Conservation (phyloP, 768 basidiomycete genomes). For the Macrolepiota dolichaula region DNA sequence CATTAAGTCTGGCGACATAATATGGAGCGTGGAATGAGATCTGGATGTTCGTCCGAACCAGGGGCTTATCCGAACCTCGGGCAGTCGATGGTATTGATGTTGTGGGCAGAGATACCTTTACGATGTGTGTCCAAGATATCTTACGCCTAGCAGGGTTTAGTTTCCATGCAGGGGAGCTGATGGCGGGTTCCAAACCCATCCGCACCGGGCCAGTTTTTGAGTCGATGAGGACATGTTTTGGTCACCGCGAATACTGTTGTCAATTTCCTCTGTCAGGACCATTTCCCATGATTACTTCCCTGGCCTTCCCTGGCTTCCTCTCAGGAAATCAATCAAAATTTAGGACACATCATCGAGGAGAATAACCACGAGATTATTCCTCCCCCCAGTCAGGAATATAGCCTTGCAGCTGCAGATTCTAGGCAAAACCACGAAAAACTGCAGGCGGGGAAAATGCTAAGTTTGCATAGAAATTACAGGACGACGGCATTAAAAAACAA, state of each 20-base stretch:
- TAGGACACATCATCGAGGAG: too few relatives aligned
- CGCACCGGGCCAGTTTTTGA: background rate
- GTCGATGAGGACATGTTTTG: background rate
- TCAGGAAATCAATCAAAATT: too few relatives aligned
- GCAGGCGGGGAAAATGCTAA: constrained; percentile 26
- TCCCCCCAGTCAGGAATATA: constrained; percentile 32
- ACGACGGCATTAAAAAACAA: too few relatives aligned
- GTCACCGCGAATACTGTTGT: constrained; percentile 1
- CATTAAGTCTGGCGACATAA: too few relatives aligned
- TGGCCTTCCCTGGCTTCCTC: too few relatives aligned
- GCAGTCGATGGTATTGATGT: constrained; percentile 34
- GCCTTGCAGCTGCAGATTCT: constrained; percentile 19
- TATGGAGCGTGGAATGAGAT: too few relatives aligned
- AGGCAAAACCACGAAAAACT: constrained; percentile 24
- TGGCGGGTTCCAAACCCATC: background rate
- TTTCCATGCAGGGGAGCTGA: too few relatives aligned
- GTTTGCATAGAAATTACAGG: constrained; percentile 25
- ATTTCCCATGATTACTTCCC: too few relatives aligned
- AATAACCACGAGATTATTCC: constrained; percentile 30
- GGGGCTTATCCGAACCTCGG: too few relatives aligned
- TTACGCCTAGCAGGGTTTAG: constrained; percentile 29
- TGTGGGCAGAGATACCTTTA: constrained; percentile 32
- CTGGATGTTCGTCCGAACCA: too few relatives aligned
- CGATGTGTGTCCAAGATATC: constrained; percentile 30
- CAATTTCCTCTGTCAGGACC: too few relatives aligned